These are phyloP conservation scores for Penicillium egyptiacum DNA, from an alignment of 495 filamentous ascomycete species.

Conservation along the genomic window DNA sequence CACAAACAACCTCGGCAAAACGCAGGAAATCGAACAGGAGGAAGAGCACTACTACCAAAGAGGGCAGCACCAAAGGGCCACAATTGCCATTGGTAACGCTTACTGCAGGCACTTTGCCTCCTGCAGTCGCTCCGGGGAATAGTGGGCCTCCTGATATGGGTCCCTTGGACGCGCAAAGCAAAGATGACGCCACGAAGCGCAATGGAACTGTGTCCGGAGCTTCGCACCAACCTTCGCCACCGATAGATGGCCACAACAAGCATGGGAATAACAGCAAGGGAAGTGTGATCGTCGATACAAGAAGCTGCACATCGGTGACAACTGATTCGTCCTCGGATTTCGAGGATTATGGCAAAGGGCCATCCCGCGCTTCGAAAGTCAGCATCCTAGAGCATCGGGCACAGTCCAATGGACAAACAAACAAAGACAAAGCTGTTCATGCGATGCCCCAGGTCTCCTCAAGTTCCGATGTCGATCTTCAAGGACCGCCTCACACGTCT, in stretches of 20 bases:
- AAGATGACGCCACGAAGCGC: neutral
- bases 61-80: neutral
- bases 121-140: neutral
- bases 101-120: neutral
- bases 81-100: constrained; percentile 16
- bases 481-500: neutral
- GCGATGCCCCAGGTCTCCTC: neutral
- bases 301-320: constrained; percentile 14
- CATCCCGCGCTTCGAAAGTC: constrained; percentile 5
- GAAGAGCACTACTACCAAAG: neutral
- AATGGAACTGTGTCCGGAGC: neutral
- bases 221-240: neutral
- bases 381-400: constrained; percentile 8
- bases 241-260: neutral
- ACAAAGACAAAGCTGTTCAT: neutral
- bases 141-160: too few species aligned
- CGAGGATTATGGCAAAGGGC: neutral
- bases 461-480: neutral
- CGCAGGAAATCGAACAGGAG: constrained; percentile 13
- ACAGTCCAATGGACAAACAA: constrained; percentile 1
- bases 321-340: neutral
- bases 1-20: constrained; percentile 9
- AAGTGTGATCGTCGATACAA: constrained; percentile 11
- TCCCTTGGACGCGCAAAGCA: neutral
- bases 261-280: neutral